Percentiles rank a stretch among this genome's conserved stretches.
phyloP scores from a whole-genome alignment of 768 basidiomycete genomes.

The Suillus placidus region DNA sequence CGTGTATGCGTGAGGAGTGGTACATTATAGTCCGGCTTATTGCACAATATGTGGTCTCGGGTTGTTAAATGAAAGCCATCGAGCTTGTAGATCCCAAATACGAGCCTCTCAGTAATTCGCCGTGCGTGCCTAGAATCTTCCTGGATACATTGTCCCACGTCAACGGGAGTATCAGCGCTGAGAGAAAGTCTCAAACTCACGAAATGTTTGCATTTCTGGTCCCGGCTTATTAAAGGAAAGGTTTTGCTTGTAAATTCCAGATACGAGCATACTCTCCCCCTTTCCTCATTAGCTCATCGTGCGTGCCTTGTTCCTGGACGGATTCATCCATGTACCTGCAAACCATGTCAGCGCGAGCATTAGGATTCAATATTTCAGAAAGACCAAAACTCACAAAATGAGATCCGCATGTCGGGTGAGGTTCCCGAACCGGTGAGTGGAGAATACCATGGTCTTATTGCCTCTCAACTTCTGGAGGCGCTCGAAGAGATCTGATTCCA shows the following conservation, averaged over 20 bases:
- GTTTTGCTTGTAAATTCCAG: conserved; percentile 73
- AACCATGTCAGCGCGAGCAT: neutral
- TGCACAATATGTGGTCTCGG: neutral
- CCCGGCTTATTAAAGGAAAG: conserved; percentile 47
- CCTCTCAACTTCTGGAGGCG: conserved; percentile 67
- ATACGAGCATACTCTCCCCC: conserved; percentile 72
- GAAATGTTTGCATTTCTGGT: neutral
- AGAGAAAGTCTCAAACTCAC: too few species aligned
- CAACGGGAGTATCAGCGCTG: neutral
- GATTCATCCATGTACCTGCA: conserved; percentile 71
- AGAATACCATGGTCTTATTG: conserved; percentile 82
- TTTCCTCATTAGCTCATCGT: conserved; percentile 54
- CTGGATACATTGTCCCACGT: conserved; percentile 35
- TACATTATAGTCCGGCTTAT: neutral
- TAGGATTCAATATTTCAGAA: neutral
- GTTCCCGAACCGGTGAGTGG: conserved; percentile 64
- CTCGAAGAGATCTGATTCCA: conserved; percentile 60
- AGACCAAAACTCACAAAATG: conserved; percentile 50
- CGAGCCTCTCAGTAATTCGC: conserved; percentile 61
- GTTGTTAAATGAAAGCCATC: conserved; percentile 54
- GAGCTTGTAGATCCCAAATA: conserved; percentile 71
- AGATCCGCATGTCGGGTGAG: conserved; percentile 71
- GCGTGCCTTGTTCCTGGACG: conserved; percentile 68
- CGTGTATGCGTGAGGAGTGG: neutral
- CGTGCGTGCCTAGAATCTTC: conserved; percentile 74